A percentile compares a stretch with the other conserved stretches of the same genome.
Evolutionary conservation across 2,329 filamentous ascomycete species (phyloP).

Genomic region (Paraphaeosphaeria minitans): DNA sequence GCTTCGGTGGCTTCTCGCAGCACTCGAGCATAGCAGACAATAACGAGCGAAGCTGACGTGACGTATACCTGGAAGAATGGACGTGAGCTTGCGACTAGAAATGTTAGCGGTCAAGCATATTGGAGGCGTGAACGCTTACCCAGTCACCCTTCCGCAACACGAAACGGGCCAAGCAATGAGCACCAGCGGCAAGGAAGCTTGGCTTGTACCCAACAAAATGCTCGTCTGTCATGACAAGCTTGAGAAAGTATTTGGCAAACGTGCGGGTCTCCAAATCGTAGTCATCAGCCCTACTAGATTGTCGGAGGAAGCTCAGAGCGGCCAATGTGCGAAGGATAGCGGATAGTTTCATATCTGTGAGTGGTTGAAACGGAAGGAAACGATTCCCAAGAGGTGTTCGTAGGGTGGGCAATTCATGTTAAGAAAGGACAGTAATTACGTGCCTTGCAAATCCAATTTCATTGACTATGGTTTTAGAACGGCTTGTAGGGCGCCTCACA

Average conservation of each 20-base stretch:
- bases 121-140: constrained; percentile 62
- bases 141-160: constrained; percentile 92
- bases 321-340: no score
- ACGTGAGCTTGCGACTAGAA: constrained; percentile 77
- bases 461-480: no score
- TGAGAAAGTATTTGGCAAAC: constrained; percentile 95
- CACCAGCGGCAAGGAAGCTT: constrained; percentile 87
- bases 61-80: constrained; percentile 93
- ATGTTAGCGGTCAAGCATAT: constrained; percentile 42
- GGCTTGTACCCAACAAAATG: constrained; percentile 90
- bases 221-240: constrained; percentile 97
- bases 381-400: no score
- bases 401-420: no score
- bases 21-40: constrained; percentile 83
- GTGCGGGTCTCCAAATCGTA: constrained; percentile 96
- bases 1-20: constrained; percentile 77
- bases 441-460: no score
- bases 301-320: constrained; percentile 96
- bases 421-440: no score
- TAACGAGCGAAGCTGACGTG: constrained; percentile 77
- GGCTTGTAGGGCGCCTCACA: no score
- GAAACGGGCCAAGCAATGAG: constrained; percentile 87
- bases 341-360: no score
- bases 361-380: no score
- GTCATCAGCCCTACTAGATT: constrained; percentile 97